Conservation (phyloP, 1,139 yeast species). For the Debaryomyces nepalensis region DNA sequence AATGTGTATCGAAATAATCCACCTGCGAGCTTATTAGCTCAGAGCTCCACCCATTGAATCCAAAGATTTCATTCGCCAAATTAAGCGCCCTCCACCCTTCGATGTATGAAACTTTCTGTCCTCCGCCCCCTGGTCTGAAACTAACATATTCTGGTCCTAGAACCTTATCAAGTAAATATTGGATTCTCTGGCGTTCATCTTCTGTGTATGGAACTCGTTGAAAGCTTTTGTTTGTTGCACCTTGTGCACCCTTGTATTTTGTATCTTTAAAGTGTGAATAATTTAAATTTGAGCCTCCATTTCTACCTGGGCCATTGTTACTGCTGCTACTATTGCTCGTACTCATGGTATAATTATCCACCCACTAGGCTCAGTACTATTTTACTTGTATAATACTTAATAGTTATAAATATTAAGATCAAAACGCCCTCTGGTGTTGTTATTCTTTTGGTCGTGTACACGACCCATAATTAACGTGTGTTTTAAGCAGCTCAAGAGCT, state of each 20-base stretch:
- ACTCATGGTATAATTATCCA: slow-evolving; percentile 1
- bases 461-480: slow-evolving; percentile 12
- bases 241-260: slow-evolving; percentile 3
- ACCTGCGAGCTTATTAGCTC: slow-evolving; percentile 67
- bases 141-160: slow-evolving; percentile 93
- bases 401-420: slow-evolving; percentile 8
- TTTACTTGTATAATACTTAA: not conserved
- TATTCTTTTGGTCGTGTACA: slow-evolving; percentile 2
- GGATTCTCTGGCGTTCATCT: slow-evolving; percentile 47
- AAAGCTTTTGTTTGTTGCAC: slow-evolving; percentile 5
- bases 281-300: slow-evolving; percentile 3
- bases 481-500: not conserved
- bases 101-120: slow-evolving; percentile 66
- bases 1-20: slow-evolving; percentile 71
- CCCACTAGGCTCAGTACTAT: not conserved
- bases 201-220: slow-evolving; percentile 33
- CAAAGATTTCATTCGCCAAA: slow-evolving; percentile 79
- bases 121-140: slow-evolving; percentile 78
- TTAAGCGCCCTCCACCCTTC: slow-evolving; percentile 85
- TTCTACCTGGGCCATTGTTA: not conserved
- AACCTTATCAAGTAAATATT: slow-evolving; percentile 55
- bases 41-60: slow-evolving; percentile 81
- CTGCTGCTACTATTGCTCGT: slow-evolving; percentile 2
- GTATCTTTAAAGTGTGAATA: slow-evolving; percentile 9
- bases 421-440: slow-evolving; percentile 11